phyloP scores from a whole-genome alignment of 352 stramenopile species.

The Pythium monospermum region DNA sequence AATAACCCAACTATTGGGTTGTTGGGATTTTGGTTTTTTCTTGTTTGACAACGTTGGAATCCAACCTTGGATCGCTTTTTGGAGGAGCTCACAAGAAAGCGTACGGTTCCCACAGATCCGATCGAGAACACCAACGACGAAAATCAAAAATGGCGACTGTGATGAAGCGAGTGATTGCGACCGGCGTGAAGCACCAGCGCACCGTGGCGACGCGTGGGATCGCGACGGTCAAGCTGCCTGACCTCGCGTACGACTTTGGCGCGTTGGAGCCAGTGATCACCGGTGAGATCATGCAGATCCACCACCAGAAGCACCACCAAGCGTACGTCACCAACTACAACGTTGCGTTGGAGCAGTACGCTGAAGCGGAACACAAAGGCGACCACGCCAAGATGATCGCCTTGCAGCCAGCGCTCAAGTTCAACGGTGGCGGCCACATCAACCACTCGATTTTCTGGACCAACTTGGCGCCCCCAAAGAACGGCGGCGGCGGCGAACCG shows the following conservation, averaged over 20 bases:
- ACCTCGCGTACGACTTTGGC: constrained; percentile 85
- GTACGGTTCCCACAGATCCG: too few species aligned
- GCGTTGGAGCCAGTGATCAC: constrained; percentile 86
- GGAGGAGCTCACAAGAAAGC: too few species aligned
- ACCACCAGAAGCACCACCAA: constrained; percentile 97
- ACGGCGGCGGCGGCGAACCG: constrained; percentile 79
- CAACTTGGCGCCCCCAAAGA: constrained; percentile 84
- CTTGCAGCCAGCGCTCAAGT: constrained; percentile 92
- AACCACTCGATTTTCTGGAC: constrained; percentile 99
- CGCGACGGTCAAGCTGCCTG: constrained; percentile 72
- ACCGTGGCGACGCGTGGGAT: constrained; percentile 34
- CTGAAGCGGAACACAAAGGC: constrained; percentile 76
- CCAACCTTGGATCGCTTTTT: too few species aligned
- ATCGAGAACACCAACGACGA: too few species aligned
- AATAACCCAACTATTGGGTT: too few species aligned
- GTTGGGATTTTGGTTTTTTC: too few species aligned
- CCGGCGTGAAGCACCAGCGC: constrained; percentile 6
- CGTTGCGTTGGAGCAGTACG: constrained; percentile 90
- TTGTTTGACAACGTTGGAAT: too few species aligned
- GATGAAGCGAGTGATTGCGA: constrained; percentile 14
- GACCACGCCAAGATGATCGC: constrained; percentile 91
- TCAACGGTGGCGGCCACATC: constrained; percentile 97
- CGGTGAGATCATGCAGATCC: constrained; percentile 90
- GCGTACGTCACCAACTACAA: constrained; percentile 97
- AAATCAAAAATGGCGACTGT: constrained; percentile 12